phyloP scores from a whole-genome alignment of 2,329 filamentous ascomycete genomes.

The Pseudogymnoascus sp. region DNA sequence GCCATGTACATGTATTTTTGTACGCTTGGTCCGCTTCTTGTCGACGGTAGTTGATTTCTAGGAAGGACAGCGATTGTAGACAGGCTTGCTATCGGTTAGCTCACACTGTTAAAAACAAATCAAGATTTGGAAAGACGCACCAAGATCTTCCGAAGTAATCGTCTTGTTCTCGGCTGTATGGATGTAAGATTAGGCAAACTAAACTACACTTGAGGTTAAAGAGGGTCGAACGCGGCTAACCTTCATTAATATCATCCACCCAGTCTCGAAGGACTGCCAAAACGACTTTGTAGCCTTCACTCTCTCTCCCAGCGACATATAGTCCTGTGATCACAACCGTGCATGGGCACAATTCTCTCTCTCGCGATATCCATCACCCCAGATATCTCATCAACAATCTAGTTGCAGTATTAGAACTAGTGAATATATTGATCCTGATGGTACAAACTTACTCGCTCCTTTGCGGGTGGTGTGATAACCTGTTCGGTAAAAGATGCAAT shows the following conservation, averaged over 20 bases:
- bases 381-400: conserved; percentile 14
- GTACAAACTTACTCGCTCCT: not conserved
- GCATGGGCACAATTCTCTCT: conserved; percentile 14
- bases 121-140: not conserved
- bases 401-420: conserved; percentile 6
- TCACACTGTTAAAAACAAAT: not conserved
- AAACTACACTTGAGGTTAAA: not conserved
- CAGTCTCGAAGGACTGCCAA: not conserved
- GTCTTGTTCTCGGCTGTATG: not conserved
- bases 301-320: conserved; percentile 13
- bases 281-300: not conserved
- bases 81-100: conserved; percentile 19
- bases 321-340: conserved; percentile 16
- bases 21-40: conserved; percentile 22
- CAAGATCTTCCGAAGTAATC: not conserved
- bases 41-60: conserved; percentile 24
- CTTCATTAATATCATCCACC: not conserved
- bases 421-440: not conserved
- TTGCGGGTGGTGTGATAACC: not conserved
- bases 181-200: not conserved
- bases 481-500: conserved; percentile 19
- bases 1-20: conserved; percentile 30
- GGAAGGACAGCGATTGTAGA: conserved; percentile 29
- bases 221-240: not conserved
- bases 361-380: conserved; percentile 10